phyloP scores from a whole-genome alignment of 2,329 filamentous ascomycete species.

The Fusarium sacchari region DNA sequence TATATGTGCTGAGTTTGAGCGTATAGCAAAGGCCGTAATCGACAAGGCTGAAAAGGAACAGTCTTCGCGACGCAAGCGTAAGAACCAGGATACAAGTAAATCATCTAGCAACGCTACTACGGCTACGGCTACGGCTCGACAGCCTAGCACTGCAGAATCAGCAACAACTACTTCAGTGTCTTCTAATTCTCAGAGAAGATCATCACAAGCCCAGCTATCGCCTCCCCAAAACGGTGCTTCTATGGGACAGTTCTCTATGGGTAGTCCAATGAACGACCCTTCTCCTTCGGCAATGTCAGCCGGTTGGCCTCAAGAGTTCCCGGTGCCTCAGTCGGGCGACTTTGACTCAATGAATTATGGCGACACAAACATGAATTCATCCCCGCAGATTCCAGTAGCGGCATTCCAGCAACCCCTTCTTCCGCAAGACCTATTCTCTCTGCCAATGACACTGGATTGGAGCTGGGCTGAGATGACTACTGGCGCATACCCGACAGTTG shows the following conservation, averaged over 20 bases:
- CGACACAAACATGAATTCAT: constrained; percentile 51
- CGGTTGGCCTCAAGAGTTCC: constrained; percentile 61
- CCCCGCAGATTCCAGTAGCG: constrained; percentile 45
- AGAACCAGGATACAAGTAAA: constrained; percentile 66
- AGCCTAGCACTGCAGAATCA: constrained; percentile 10
- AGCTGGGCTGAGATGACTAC: constrained; percentile 76
- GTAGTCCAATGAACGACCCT: constrained; percentile 48
- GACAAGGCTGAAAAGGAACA: constrained; percentile 92
- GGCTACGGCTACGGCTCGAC: constrained; percentile 27
- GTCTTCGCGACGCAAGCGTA: constrained; percentile 83
- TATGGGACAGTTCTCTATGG: constrained; percentile 39
- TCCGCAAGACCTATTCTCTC: constrained; percentile 91
- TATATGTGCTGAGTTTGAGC: constrained; percentile 95
- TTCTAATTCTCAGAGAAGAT: constrained; percentile 15
- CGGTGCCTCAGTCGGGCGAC: constrained; percentile 50
- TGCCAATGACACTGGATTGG: constrained; percentile 97
- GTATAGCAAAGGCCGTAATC: constrained; percentile 89
- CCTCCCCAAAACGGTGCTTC: constrained; percentile 41
- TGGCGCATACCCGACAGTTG: constrained; percentile 71
- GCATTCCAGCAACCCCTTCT: constrained; percentile 85
- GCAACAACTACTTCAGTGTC: constrained; percentile 3
- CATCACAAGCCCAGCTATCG: constrained; percentile 42
- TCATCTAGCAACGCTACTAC: constrained; percentile 12
- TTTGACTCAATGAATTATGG: constrained; percentile 58
- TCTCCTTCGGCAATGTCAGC: constrained; percentile 58